Conservation (phyloP, 1,284 basidiomycete species). For the Apiotrichum siamense region DNA sequence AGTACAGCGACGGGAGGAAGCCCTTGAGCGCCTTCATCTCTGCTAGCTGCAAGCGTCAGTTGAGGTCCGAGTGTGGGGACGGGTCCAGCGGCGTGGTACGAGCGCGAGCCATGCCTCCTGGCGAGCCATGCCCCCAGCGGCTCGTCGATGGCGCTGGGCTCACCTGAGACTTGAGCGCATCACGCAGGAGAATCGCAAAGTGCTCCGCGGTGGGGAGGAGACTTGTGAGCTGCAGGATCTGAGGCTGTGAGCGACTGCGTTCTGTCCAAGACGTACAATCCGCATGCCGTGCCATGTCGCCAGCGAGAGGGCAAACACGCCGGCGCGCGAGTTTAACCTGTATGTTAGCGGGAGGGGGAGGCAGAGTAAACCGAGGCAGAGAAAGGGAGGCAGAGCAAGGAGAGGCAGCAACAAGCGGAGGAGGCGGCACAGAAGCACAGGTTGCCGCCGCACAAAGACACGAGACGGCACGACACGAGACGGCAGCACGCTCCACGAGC, state of each 20-base stretch:
- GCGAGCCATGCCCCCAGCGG: not conserved
- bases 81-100: not conserved
- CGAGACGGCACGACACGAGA: no score
- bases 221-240: conserved; percentile 94
- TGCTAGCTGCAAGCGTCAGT: conserved; percentile 55
- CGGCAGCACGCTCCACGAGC: no score
- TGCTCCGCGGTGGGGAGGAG: conserved; percentile 91
- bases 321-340: conserved; percentile 73
- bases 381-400: no score
- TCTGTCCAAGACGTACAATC: conserved; percentile 59
- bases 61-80: not conserved
- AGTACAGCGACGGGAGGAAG: conserved; percentile 90
- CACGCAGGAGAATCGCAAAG: conserved; percentile 84
- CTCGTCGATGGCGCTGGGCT: conserved; percentile 14
- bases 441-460: no score
- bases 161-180: conserved; percentile 77
- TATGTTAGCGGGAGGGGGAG: conserved; percentile 7
- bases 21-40: conserved; percentile 91
- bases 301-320: conserved; percentile 89
- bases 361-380: no score
- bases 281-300: conserved; percentile 95
- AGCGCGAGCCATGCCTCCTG: not conserved
- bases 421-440: no score
- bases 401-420: no score
- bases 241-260: not conserved